Percentiles rank a stretch among this genome's conserved stretches.
phyloP scores from a whole-genome alignment of 192 early-diverging fungal genomes.

The Mortierella antarctica region DNA sequence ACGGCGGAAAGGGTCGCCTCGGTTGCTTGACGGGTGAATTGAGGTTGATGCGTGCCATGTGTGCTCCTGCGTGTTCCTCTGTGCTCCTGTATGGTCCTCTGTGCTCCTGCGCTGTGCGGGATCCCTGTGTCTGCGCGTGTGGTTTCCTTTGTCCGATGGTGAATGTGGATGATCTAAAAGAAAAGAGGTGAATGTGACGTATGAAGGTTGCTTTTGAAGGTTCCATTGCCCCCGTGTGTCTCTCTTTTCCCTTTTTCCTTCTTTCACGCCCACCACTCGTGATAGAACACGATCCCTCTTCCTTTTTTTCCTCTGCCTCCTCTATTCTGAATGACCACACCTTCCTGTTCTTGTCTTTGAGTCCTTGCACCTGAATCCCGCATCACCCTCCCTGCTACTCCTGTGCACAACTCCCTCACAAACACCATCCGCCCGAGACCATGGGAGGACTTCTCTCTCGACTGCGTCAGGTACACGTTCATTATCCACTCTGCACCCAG shows the following conservation, averaged over 20 bases:
- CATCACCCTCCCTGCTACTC: neutral
- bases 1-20: neutral
- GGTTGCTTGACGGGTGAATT: neutral
- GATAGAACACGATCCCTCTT: neutral
- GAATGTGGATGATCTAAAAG: no score
- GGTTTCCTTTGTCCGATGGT: neutral
- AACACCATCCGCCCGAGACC: neutral
- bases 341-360: slow-evolving; percentile 1
- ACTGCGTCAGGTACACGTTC: slow-evolving; percentile 30
- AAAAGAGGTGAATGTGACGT: no score
- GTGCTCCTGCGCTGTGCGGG: neutral
- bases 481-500: neutral
- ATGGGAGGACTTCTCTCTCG: slow-evolving; percentile 51
- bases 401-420: neutral
- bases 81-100: neutral
- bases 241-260: slow-evolving; percentile 3
- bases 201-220: no score
- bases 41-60: neutral
- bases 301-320: neutral
- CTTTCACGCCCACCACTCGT: slow-evolving; percentile 9
- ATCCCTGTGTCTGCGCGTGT: neutral
- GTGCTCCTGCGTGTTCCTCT: neutral
- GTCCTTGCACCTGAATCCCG: neutral
- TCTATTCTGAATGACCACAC: neutral
- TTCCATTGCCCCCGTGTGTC: neutral